Evolutionary conservation across 2,329 filamentous ascomycete genomes (phyloP), one percentile per base, ranked within the genome.

Genomic region (Aureobasidium zeae): DNA sequence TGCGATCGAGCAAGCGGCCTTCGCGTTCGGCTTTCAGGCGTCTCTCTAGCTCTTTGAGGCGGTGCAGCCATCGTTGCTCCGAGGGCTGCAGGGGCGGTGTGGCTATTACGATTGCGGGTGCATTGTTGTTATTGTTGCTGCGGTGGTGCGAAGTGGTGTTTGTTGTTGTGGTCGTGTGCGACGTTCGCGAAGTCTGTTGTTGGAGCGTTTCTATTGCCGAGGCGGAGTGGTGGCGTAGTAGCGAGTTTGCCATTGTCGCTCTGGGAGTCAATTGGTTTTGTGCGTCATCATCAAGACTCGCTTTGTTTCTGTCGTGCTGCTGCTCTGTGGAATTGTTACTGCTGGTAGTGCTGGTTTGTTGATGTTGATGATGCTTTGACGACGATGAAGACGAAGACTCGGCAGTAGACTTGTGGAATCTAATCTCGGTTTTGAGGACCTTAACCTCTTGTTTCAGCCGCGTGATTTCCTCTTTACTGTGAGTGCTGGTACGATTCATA

Each of bases 1-100:
- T 82, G 3, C 91, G 77, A 64, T 98, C 91, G 46, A 94, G 69
- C 42, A 93, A 69, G 32, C 91, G 70, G 1, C 81, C 87, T 63
- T 96, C 91, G 11, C 91, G 71, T 66, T 98, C 91, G 33, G 84
- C 80, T 62, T 94, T 94, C 13, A 98, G 70, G 53, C 93, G 78
- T 52, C 81, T 75, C 68, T 98, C 91, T 53, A 96, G 69, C 58
- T 96, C 88, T 46, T 86, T 79, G 24, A 96, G 70, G 5, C 91
- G 71, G 50, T 94, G 76, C 51, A 93, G 79, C 86, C 86, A 94
- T 52, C 83, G 77, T 51, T 84, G 81, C 53, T 89, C 82, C 28
- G 69, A 70, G 2, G 67, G 66, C 37, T 68, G 63, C 20, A 65
- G 53, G 4, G 63, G 61, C 6, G 59, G 57, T 7, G 59, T 55